Base-by-base conservation (phyloP, 2,329 filamentous ascomycete genomes). In the Teratosphaeria zuluensis region DNA sequence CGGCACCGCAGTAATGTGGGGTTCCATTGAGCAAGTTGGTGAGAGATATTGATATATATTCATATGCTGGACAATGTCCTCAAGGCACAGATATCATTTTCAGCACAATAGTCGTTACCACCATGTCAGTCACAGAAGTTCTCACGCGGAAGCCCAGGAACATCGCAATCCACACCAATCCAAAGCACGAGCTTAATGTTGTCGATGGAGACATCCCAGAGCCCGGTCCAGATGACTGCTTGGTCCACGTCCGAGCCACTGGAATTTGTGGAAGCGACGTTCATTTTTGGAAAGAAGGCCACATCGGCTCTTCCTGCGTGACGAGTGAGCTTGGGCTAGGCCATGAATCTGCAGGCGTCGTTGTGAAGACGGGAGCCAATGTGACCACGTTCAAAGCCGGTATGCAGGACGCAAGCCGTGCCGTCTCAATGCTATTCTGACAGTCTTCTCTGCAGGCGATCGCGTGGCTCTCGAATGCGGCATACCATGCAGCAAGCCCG, bases 391-490 rank as follows among this genome's bases (percentile, higher is more conserved):
- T 70, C 33, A 59, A 61, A 35, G 53, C 65, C 24, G 67, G 66
- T 69, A 59, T 38, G 12, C n/a, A 51, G 32, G n/a, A 56, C 21
- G 48, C 11, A 53, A n/a, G 12, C 30, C 19, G 4, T 19, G 30
- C 21, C 24, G 30, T 35, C 11, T 19, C 3, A 8, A 35, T 19
- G 53, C 11, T 33, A 28, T 28, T 28, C 24, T 30, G 53, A 35
- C 30, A 54, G 19, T 2, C 52, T 54, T 6, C 33, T 14, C 33
- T 53, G 16, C 42, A 67, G 68, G 69, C 55, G 69, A 72, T 55
- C 56, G 65, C 12, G 70, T 71, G 14, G 69, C 68, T n/a, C 62
- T 71, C 55, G 69, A 71, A 64, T 67, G 64, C 59, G 68, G 69
- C 30, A 66, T 71, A 8, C 67, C 70, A 6, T 71, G 69, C 61